Conservation (phyloP, 176 grass and related monocot species). For the Rhynchospora tenuis region DNA sequence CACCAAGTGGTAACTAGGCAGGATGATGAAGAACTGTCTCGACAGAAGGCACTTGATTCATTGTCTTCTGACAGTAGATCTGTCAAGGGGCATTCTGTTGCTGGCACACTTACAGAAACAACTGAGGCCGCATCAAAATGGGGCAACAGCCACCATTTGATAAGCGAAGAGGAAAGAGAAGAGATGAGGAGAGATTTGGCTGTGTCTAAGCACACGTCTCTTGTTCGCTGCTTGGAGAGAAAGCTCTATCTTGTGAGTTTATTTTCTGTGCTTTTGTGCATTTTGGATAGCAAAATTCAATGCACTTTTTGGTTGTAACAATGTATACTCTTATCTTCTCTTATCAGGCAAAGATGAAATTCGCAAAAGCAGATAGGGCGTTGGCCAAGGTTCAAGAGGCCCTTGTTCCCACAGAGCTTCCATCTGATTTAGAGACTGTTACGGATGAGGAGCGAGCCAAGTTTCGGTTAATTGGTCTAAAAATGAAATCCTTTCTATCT, state of each 20-base stretch:
- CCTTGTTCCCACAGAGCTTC: conserved; percentile 62
- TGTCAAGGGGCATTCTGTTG: conserved; percentile 49
- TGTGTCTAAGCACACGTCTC: conserved; percentile 62
- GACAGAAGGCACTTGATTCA: conserved; percentile 53
- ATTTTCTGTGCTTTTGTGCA: background rate
- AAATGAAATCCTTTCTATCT: conserved; percentile 74
- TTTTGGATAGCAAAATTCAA: conserved; percentile 9
- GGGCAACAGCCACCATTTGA: conserved; percentile 29
- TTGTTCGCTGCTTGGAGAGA: conserved; percentile 67
- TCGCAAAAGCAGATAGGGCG: conserved; percentile 82
- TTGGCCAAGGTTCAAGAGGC: conserved; percentile 76
- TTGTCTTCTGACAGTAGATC: conserved; percentile 28
- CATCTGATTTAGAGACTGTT: conserved; percentile 86
- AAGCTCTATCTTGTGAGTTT: conserved; percentile 68
- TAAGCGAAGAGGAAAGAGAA: conserved; percentile 51
- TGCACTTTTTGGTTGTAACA: conserved; percentile 11
- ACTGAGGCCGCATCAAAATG: conserved; percentile 68
- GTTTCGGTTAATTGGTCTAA: conserved; percentile 70
- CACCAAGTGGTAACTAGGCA: conserved; percentile 44
- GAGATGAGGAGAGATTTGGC: conserved; percentile 52
- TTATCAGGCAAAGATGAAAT: conserved; percentile 66
- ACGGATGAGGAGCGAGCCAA: conserved; percentile 83
- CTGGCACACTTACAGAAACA: conserved; percentile 85
- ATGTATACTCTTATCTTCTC: background rate
- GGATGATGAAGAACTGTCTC: conserved; percentile 74